Conservation (phyloP, 306 rosid genomes). For the Begonia peltatifolia region DNA sequence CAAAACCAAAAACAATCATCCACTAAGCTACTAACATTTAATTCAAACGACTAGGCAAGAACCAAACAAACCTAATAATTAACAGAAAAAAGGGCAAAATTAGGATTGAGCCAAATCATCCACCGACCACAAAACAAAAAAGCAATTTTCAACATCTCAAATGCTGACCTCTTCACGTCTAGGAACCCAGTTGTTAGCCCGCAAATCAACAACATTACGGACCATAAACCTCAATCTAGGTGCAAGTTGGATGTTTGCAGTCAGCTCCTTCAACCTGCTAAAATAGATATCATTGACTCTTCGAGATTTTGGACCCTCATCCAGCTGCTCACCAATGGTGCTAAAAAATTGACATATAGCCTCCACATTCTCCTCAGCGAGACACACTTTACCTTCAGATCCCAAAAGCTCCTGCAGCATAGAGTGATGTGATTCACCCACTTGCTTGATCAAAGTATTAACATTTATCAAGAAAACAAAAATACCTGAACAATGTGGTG, state of each 20-base stretch:
- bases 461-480: neutral
- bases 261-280: conserved; percentile 54
- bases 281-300: conserved; percentile 65
- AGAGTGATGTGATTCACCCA: neutral
- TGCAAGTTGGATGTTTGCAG: conserved; percentile 46
- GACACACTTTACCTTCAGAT: conserved; percentile 15
- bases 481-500: conserved; percentile 33
- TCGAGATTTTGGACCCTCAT: conserved; percentile 59
- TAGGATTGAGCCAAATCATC: too few species aligned
- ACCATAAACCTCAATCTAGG: conserved; percentile 75
- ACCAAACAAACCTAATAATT: neutral
- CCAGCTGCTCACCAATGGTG: conserved; percentile 85
- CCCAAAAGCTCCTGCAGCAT: conserved; percentile 22
- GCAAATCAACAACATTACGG: conserved; percentile 55
- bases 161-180: conserved; percentile 79
- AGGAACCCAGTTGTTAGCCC: conserved; percentile 72
- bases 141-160: neutral
- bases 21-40: too few species aligned
- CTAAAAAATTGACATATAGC: conserved; percentile 58
- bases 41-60: too few species aligned
- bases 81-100: conserved; percentile 2
- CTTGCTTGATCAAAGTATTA: too few species aligned
- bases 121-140: neutral
- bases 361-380: conserved; percentile 34
- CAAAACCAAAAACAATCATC: too few species aligned